A percentile compares a stretch with the other conserved stretches of the same genome.
Evolutionary conservation across 768 basidiomycete genomes (phyloP).

Genomic region (Boletus fagicola): DNA sequence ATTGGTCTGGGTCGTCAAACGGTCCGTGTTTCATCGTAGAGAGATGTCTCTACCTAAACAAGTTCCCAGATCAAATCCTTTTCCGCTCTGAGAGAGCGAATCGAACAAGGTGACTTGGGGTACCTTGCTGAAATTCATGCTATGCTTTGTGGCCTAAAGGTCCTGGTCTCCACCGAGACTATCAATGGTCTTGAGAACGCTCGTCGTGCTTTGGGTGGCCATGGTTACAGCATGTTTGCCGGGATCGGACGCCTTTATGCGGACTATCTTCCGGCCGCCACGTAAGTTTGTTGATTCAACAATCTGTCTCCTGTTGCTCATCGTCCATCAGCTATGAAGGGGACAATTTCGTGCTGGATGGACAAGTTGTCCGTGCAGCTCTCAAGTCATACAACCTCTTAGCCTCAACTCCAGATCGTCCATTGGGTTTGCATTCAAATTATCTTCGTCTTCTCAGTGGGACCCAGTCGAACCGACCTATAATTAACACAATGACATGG

Average conservation of each 20-base stretch:
- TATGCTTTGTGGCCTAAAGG: conserved; percentile 66
- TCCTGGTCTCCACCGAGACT: conserved; percentile 50
- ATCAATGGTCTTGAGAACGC: conserved; percentile 63
- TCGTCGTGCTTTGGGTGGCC: conserved; percentile 71
- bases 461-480: conserved; percentile 18
- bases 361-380: conserved; percentile 71
- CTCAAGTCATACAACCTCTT: conserved; percentile 58
- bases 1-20: conserved; percentile 59
- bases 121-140: conserved; percentile 73
- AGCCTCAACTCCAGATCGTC: conserved; percentile 19
- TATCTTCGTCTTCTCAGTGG: conserved; percentile 55
- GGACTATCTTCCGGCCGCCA: conserved; percentile 61
- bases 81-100: conserved; percentile 44
- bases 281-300: conserved; percentile 43
- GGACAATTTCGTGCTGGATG: conserved; percentile 75
- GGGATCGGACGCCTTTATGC: conserved; percentile 66
- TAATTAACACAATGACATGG: conserved; percentile 32
- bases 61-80: conserved; percentile 47
- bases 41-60: background rate
- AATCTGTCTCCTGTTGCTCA: background rate
- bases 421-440: conserved; percentile 19
- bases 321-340: conserved; percentile 58
- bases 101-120: conserved; percentile 56
- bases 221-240: conserved; percentile 69
- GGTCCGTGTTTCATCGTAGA: conserved; percentile 36